These are phyloP conservation scores for Eucalyptus curtisii DNA, from an alignment of 345 rosid genomes.

Conservation along the genomic window DNA sequence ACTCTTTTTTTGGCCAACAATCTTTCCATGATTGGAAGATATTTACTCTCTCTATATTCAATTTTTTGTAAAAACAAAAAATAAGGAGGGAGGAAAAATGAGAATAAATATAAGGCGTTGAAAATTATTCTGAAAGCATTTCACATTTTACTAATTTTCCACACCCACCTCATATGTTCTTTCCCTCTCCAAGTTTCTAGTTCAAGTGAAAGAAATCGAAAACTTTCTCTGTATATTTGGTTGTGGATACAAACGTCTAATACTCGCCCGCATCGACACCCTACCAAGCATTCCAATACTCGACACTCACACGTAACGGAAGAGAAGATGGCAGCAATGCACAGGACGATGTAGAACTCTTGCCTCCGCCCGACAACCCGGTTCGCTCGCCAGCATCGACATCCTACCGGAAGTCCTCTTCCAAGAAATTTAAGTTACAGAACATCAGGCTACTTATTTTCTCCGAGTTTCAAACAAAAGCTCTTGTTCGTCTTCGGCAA, in stretches of 20 bases:
- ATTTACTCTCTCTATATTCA: not conserved
- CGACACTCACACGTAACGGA: not conserved
- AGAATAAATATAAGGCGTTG: not conserved
- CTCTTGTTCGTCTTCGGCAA: fast-evolving
- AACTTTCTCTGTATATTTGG: not conserved
- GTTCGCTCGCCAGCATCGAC: not conserved
- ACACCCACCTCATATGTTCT: not conserved
- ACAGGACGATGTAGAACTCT: not conserved
- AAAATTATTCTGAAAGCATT: not conserved
- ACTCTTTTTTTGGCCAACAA: not conserved
- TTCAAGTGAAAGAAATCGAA: not conserved
- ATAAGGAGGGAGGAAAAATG: not conserved
- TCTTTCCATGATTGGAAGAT: not conserved
- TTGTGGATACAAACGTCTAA: not conserved
- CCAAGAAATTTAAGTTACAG: not conserved
- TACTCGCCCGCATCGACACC: not conserved
- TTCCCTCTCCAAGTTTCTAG: not conserved
- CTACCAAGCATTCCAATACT: not conserved
- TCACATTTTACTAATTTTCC: not conserved
- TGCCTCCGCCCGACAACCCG: not conserved
- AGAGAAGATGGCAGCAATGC: not conserved
- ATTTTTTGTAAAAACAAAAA: not conserved
- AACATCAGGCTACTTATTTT: not conserved
- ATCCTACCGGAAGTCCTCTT: not conserved
- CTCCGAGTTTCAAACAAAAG: not conserved